Percentiles rank a stretch among this genome's conserved stretches.
These are phyloP conservation scores for Verticillium nubilum DNA, from an alignment of 2,329 filamentous ascomycete genomes.

Conservation along the genomic window DNA sequence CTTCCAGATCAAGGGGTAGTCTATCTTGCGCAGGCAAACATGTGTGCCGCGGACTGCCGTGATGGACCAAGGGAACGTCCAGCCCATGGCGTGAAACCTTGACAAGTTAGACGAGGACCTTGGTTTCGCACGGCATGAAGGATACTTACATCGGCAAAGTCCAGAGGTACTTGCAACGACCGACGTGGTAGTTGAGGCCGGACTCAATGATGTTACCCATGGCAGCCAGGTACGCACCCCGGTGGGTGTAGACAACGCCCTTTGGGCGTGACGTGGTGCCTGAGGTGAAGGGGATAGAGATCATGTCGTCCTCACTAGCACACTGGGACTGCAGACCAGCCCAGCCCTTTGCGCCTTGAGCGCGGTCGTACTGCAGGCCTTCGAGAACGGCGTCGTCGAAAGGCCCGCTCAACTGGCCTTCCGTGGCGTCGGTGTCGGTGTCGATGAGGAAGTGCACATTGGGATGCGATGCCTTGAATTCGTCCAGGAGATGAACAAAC, in stretches of 20 bases:
- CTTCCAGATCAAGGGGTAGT: slow-evolving; percentile 89
- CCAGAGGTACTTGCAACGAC: slow-evolving; percentile 80
- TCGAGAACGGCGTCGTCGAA: slow-evolving; percentile 82
- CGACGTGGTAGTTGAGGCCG: slow-evolving; percentile 65
- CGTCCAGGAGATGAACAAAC: slow-evolving; percentile 63
- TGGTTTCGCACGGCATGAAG: neutral
- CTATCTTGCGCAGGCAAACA: slow-evolving; percentile 89
- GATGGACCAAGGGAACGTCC: slow-evolving; percentile 92
- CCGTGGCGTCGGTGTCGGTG: slow-evolving; percentile 69
- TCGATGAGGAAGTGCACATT: slow-evolving; percentile 72
- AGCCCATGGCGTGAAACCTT: slow-evolving; percentile 64
- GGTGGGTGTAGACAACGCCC: slow-evolving; percentile 87
- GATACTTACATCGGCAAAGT: slow-evolving; percentile 80
- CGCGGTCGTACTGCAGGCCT: slow-evolving; percentile 66
- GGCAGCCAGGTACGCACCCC: slow-evolving; percentile 79
- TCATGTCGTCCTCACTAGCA: slow-evolving; percentile 69
- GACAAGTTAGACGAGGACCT: neutral
- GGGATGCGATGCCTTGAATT: slow-evolving; percentile 56
- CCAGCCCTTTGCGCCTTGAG: slow-evolving; percentile 69
- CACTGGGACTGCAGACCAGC: slow-evolving; percentile 64
- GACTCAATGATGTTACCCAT: slow-evolving; percentile 86
- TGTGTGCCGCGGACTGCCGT: slow-evolving; percentile 82
- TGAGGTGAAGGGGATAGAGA: slow-evolving; percentile 89
- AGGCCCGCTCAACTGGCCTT: slow-evolving; percentile 68
- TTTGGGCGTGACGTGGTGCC: slow-evolving; percentile 91